Evolutionary conservation across 768 basidiomycete genomes (phyloP).

Genomic region (Trametes elegans): DNA sequence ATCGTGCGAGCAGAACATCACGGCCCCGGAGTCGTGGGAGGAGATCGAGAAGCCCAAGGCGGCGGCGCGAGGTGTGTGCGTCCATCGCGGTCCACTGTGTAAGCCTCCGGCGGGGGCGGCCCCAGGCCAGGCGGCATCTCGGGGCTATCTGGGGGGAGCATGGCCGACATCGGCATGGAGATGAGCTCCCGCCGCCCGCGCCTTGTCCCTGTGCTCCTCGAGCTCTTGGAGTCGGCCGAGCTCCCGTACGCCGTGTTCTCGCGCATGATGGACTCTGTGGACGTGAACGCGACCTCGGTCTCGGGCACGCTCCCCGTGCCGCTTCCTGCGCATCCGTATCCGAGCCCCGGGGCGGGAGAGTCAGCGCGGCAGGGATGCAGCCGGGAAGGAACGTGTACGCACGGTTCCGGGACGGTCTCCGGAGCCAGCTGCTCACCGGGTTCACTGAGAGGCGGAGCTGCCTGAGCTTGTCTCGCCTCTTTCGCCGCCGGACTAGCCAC

Average conservation of each 20-base stretch:
- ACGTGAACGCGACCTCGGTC: constrained; percentile 21
- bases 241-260: constrained; percentile 23
- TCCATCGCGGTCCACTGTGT: too few relatives aligned
- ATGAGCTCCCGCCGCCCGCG: too few relatives aligned
- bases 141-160: neutral
- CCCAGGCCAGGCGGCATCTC: constrained; percentile 1
- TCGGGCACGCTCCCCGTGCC: too few relatives aligned
- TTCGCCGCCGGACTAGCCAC: constrained; percentile 2
- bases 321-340: neutral
- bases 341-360: too few relatives aligned
- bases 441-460: constrained; percentile 9
- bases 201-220: neutral
- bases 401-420: constrained; percentile 13
- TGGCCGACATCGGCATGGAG: neutral
- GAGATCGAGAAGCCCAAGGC: too few relatives aligned
- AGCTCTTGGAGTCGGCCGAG: neutral
- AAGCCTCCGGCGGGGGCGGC: neutral
- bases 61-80: too few relatives aligned
- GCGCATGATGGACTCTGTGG: constrained; percentile 27
- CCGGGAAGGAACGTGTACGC: neutral
- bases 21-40: too few relatives aligned
- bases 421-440: constrained; percentile 24
- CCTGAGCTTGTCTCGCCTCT: neutral
- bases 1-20: too few relatives aligned
- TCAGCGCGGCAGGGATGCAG: neutral